A percentile compares a stretch with the other conserved stretches of the same genome.
These are phyloP conservation scores for Nannochloropsis salina DNA, from an alignment of 108 stramenopile genomes.

Conservation along the genomic window DNA sequence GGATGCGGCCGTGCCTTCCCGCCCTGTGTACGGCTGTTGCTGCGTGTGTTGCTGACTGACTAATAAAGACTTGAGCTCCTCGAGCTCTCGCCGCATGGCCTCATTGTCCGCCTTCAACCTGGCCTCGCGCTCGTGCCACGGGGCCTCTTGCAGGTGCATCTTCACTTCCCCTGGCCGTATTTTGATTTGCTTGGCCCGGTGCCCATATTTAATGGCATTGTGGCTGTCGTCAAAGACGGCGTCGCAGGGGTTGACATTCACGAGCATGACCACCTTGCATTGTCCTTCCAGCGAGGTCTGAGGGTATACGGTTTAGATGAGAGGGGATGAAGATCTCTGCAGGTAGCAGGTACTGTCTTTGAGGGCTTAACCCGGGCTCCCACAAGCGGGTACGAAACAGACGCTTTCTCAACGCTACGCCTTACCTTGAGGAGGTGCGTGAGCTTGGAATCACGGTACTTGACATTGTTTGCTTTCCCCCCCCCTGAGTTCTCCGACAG, in stretches of 20 bases:
- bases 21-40: not conserved
- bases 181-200: constrained; percentile 62
- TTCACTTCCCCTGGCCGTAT: constrained; percentile 22
- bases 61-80: not conserved
- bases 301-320: too few relatives aligned
- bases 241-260: constrained; percentile 59
- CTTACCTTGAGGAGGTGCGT: constrained; percentile 57
- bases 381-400: too few relatives aligned
- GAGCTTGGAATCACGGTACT: constrained; percentile 65
- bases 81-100: not conserved
- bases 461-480: constrained; percentile 44
- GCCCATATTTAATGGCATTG: constrained; percentile 63
- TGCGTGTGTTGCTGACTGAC: too few relatives aligned
- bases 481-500: not conserved
- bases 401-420: not conserved
- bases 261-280: constrained; percentile 57
- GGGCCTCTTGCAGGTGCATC: not conserved
- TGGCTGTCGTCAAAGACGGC: constrained; percentile 59
- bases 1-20: not conserved
- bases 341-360: not conserved
- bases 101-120: constrained; percentile 1
- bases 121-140: not conserved
- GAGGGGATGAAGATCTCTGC: too few relatives aligned
- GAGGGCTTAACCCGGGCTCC: too few relatives aligned
- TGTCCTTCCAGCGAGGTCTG: constrained; percentile 53